These are phyloP conservation scores for Ophiosphaerella korrae DNA, from an alignment of 2,329 filamentous ascomycete genomes.

Conservation along the genomic window DNA sequence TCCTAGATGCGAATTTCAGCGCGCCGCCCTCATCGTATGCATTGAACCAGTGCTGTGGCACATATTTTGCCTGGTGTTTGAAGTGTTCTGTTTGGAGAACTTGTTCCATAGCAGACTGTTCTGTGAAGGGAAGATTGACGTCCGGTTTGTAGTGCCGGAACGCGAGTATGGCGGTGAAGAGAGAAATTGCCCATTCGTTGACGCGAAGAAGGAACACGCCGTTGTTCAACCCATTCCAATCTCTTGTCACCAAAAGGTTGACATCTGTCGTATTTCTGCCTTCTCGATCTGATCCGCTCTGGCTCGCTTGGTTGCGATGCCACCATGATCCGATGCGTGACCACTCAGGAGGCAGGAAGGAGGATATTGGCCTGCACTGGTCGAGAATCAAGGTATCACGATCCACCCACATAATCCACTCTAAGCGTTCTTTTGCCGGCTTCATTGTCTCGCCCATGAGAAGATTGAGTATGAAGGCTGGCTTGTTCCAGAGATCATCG, in stretches of 20 bases:
- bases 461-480: slow-evolving; percentile 50
- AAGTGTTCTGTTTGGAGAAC: slow-evolving; percentile 45
- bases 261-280: slow-evolving; percentile 13
- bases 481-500: slow-evolving; percentile 53
- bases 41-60: slow-evolving; percentile 54
- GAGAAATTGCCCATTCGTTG: slow-evolving; percentile 45
- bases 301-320: slow-evolving; percentile 2
- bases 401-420: slow-evolving; percentile 54
- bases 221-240: slow-evolving; percentile 52
- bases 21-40: slow-evolving; percentile 45
- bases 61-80: slow-evolving; percentile 36
- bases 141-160: slow-evolving; percentile 49
- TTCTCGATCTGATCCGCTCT: not conserved
- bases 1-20: slow-evolving; percentile 18
- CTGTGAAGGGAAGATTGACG: slow-evolving; percentile 42
- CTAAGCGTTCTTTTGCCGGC: slow-evolving; percentile 45
- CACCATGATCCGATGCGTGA: slow-evolving; percentile 18
- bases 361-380: slow-evolving; percentile 48
- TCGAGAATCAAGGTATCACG: slow-evolving; percentile 54
- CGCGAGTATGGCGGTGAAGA: slow-evolving; percentile 48
- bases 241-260: slow-evolving; percentile 46
- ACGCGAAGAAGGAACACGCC: slow-evolving; percentile 52
- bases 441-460: slow-evolving; percentile 44
- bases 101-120: slow-evolving; percentile 50
- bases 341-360: slow-evolving; percentile 44